phyloP scores from a whole-genome alignment of 2,329 filamentous ascomycete genomes.

The Coniochaeta ligniaria region DNA sequence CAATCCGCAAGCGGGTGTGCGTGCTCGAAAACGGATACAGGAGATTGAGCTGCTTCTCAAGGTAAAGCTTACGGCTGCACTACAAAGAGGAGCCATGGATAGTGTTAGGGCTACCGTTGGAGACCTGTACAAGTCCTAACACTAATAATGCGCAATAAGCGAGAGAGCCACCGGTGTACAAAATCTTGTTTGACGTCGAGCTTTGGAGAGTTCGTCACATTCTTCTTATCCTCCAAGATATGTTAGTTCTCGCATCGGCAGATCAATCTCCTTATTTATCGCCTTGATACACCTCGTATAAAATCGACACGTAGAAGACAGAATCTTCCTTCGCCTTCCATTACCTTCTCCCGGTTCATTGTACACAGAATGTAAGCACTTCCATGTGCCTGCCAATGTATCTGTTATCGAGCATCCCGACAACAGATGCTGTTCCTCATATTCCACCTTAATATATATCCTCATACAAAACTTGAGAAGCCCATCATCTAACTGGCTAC shows the following conservation, averaged over 20 bases:
- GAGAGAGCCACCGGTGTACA: no score
- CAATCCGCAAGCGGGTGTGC: constrained; percentile 11
- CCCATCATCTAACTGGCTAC: neutral
- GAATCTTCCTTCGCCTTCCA: neutral
- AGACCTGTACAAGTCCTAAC: neutral
- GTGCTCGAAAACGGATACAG: constrained; percentile 11
- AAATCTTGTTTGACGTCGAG: no score
- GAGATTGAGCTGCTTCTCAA: constrained; percentile 10
- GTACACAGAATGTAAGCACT: neutral
- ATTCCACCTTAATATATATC: neutral
- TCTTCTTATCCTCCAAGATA: no score
- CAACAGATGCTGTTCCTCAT: neutral
- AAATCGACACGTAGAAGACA: neutral
- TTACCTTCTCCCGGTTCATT: neutral
- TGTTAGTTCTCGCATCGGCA: no score
- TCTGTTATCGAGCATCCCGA: neutral
- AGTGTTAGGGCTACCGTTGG: neutral
- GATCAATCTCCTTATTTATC: no score
- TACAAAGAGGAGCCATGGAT: neutral
- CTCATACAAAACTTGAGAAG: neutral
- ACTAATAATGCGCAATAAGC: no score
- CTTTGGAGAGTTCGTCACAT: no score
- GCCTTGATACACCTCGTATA: no score
- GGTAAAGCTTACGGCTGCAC: neutral
- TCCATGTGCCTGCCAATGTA: neutral